phyloP scores from a whole-genome alignment of 495 filamentous ascomycete genomes.

The Neurospora africana region DNA sequence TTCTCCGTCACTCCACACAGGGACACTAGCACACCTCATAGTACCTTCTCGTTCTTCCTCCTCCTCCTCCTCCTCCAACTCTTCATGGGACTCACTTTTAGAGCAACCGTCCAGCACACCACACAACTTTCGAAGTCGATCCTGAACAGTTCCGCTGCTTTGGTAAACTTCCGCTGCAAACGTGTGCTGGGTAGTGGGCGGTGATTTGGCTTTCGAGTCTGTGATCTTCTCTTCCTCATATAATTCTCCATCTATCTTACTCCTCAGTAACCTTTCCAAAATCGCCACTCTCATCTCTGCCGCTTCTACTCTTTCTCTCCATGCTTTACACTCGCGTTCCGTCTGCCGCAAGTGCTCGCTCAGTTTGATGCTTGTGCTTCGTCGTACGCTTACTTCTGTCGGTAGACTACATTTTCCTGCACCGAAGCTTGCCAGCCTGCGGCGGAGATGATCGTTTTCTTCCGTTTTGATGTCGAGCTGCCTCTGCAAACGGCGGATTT shows the following conservation, averaged over 20 bases:
- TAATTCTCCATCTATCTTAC: slow-evolving; percentile 10
- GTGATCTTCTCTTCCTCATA: neutral
- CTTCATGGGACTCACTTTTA: neutral
- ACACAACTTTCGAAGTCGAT: neutral
- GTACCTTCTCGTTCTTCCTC: neutral
- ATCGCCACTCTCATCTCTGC: slow-evolving; percentile 37
- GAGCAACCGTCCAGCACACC: neutral
- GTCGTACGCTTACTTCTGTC: neutral
- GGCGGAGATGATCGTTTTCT: slow-evolving; percentile 29
- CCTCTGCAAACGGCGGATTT: slow-evolving; percentile 35
- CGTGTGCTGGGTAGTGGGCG: neutral
- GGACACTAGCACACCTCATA: neutral
- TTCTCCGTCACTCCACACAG: neutral
- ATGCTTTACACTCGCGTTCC: slow-evolving; percentile 33
- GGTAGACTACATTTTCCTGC: slow-evolving; percentile 22
- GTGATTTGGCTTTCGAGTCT: neutral
- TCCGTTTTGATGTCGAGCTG: slow-evolving; percentile 30
- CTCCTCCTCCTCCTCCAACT: neutral
- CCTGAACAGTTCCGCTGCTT: neutral
- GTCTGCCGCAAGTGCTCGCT: slow-evolving; percentile 33
- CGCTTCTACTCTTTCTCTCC: slow-evolving; percentile 39
- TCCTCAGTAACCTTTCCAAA: slow-evolving; percentile 21
- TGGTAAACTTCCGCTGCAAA: neutral
- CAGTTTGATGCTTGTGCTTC: slow-evolving; percentile 13
- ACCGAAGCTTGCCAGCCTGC: slow-evolving; percentile 15